Base-by-base conservation (phyloP, 768 basidiomycete species). In the Strobilomyces dryophilus region DNA sequence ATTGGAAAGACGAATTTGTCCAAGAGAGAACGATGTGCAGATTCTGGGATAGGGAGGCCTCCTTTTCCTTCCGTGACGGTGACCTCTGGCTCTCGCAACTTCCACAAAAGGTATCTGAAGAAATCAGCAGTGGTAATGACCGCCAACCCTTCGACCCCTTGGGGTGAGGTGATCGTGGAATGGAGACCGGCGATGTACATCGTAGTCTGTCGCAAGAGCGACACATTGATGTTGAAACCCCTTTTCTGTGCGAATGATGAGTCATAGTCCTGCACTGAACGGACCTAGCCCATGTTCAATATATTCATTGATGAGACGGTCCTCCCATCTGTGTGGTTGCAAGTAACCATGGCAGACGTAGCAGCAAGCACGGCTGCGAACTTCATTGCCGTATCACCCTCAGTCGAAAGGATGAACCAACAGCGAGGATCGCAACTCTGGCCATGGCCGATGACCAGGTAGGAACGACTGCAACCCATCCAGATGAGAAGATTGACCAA, bases 151-250 rank as follows among this genome's bases (percentile, higher is more conserved):
- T 67, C 66, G 15, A 63, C 40, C 8, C 26, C 51, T 52, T 63
- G 66, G 15, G 56, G 31, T 0, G 54, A 49, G 26, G 55, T 39
- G 18, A 53, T 41, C 20, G 53, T 49, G 26, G 32, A 20, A 40
- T 54, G 53, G 31, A 67, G 61, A 4, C 66, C 68, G 4, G 68
- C 68, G 43, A 67, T 56, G 12, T 67, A 67, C 67, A 65, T 65
- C 59, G 24, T 50, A 45, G 64, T 54, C 39, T 52, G 59, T 47
- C 26, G 51, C 61, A 49, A 60, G 49, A n/a, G n/a, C n/a, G n/a
- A n/a, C n/a, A n/a, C n/a, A n/a, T n/a, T n/a, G 34, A 35, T 27
- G 34, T 34, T 39, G 11, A 45, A 8, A 58, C 61, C 63, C 63
- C 54, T 49, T 63, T 54, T 48, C 36, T 51, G 53, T 43, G 50